phyloP scores from a whole-genome alignment of 2,329 filamentous ascomycete species.

The Penicillium sp. region DNA sequence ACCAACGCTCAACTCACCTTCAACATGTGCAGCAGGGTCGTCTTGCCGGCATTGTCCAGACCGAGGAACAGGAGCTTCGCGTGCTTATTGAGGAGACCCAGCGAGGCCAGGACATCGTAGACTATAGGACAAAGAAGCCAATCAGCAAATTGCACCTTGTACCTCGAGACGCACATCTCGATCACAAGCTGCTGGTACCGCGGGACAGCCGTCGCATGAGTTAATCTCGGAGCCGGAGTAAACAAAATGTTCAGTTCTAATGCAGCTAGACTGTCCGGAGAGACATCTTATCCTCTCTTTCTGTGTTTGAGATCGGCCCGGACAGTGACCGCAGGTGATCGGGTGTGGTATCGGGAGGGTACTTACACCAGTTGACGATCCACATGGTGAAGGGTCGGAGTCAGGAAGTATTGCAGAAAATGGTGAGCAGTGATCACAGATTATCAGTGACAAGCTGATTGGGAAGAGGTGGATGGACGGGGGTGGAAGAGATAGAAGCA shows the following conservation, averaged over 20 bases:
- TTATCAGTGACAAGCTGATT: conserved; percentile 2
- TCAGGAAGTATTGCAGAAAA: conserved; percentile 2
- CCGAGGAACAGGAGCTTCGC: conserved; percentile 92
- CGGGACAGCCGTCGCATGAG: conserved; percentile 6
- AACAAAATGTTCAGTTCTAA: neutral
- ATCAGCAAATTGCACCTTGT: conserved; percentile 7
- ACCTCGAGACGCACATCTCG: neutral
- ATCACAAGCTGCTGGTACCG: conserved; percentile 14
- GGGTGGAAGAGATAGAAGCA: conserved; percentile 24
- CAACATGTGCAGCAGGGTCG: conserved; percentile 89
- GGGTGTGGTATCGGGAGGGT: conserved; percentile 7
- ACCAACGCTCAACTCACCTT: conserved; percentile 61
- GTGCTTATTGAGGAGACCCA: conserved; percentile 92
- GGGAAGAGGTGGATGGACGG: conserved; percentile 15
- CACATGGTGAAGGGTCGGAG: conserved; percentile 61
- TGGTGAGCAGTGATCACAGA: conserved; percentile 12
- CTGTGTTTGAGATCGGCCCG: neutral
- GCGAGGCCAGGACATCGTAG: conserved; percentile 82
- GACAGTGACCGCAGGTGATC: neutral
- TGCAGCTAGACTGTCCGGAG: neutral
- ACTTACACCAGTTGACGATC: conserved; percentile 92
- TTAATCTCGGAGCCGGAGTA: neutral
- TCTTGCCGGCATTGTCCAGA: conserved; percentile 93
- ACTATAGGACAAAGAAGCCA: conserved; percentile 52
- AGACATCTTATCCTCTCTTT: neutral